Base-by-base conservation (phyloP, 106 monocot genomes). In the Dendrobium catenatum region DNA sequence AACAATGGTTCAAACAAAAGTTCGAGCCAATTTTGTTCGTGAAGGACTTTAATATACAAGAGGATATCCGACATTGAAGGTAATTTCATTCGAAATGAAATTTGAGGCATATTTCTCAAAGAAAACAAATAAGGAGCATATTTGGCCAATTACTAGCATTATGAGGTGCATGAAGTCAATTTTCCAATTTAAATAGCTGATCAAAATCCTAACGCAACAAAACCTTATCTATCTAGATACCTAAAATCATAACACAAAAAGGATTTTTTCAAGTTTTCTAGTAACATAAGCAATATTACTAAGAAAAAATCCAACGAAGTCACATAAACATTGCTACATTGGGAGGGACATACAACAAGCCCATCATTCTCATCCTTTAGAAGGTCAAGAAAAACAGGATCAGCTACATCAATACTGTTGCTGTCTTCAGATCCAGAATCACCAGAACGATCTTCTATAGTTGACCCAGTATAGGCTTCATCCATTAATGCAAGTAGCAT, bases 291-390 rank as follows among this genome's bases (percentile, higher is more conserved):
- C 3, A 33, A 33, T 31, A 31, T 70, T 70, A 67, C 22, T 26
- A 67, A 67, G 17, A 17, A 20, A 58, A 1, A 37, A 37, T 37
- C 37, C 37, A 37, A 17, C 18, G 64, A 33, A 70, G 70, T 3
- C 5, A 70, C 33, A 70, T 24, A 70, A 70, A 70, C 3, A 70
- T 33, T 70, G 70, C 9, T 33, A 33, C 70, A 70, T 2, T 31
- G 72, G 33, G 15, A 78, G 26, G 49, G 33, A 84, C 94, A 79
- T 96, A 96, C 94, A 72, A 92, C 89, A 80, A 97, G 86, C 17
- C 94, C 97, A 86, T 97, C 97, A 89, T 97, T 97, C 75, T 97
- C 96, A 88, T 97, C 96, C 85, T 92, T 97, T 42, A 97, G 84
- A 89, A 97, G 82, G 72, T 97, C 97, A 91, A 97, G 94, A 82